These are phyloP conservation scores for Verticillium dahliae DNA, from an alignment of 2,329 filamentous ascomycete genomes.

Conservation along the genomic window DNA sequence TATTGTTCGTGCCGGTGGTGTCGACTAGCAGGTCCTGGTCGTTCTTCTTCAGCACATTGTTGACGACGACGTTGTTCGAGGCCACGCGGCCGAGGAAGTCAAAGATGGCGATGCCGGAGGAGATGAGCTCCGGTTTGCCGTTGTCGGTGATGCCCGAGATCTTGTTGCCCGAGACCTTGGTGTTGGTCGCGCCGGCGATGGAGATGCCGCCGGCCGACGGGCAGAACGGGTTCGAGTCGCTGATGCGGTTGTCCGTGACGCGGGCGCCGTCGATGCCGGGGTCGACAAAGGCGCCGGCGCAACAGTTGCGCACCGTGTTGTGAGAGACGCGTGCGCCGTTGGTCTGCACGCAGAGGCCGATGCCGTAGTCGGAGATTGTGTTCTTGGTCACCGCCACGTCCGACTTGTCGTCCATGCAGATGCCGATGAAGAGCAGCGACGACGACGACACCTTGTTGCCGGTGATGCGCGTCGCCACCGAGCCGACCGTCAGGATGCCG, in stretches of 20 bases:
- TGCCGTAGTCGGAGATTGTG: slow-evolving; percentile 18
- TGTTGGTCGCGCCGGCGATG: slow-evolving; percentile 19
- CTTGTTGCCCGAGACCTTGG: slow-evolving; percentile 19
- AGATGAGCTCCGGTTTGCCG: slow-evolving; percentile 1
- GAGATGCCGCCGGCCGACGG: slow-evolving; percentile 16
- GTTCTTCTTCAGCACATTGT: slow-evolving; percentile 21
- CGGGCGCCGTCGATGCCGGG: slow-evolving; percentile 20
- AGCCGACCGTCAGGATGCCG: slow-evolving; percentile 28
- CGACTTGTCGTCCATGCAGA: slow-evolving; percentile 27
- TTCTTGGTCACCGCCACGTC: slow-evolving; percentile 20
- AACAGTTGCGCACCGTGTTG: slow-evolving; percentile 23
- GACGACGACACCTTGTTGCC: slow-evolving; percentile 20
- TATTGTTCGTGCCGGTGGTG: slow-evolving; percentile 14
- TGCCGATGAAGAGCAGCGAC: slow-evolving; percentile 16
- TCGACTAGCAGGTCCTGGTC: slow-evolving; percentile 16
- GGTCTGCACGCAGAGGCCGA: slow-evolving; percentile 28
- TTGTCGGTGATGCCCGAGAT: slow-evolving; percentile 16
- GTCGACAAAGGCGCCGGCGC: slow-evolving; percentile 25
- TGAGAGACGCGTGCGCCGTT: slow-evolving; percentile 20
- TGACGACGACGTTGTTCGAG: slow-evolving; percentile 17
- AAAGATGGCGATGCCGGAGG: slow-evolving; percentile 15
- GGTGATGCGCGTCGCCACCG: slow-evolving; percentile 17
- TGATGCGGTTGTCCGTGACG: slow-evolving; percentile 22
- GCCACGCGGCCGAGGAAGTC: slow-evolving; percentile 17
- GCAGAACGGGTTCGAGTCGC: slow-evolving; percentile 9